Evolutionary conservation across 495 filamentous ascomycete genomes (phyloP), one percentile per base, ranked within the genome.

Genomic region (Symbiotaphrina buchneri): DNA sequence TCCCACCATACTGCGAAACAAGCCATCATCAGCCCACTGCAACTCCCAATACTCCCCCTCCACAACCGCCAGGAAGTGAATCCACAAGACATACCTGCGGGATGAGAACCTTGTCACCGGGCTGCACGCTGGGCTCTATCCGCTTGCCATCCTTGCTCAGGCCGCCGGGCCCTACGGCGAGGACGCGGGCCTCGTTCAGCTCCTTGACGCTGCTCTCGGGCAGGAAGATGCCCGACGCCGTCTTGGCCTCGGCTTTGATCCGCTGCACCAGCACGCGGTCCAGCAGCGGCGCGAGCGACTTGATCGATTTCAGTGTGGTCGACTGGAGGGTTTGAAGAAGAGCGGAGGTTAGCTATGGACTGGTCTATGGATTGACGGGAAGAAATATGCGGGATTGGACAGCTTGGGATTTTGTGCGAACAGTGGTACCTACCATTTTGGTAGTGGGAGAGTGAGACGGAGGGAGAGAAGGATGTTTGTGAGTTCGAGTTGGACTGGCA

Each of bases 251-350:
- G 46, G 85, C 75, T 59, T 95, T 95, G 62, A 94, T 61, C 54
- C 87, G 79, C 71, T 99, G 87, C 42, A 99, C 80, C 36, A 99
- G 71, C 42, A 99, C 80, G 50, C 87, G 87, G 73, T 99, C 87
- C 54, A 99, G 71, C 44, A 99, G 85, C 34, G 87, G 87, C 25
- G 74, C 76, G 47, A 99, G 82, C 51, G 72, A 74, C 61, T 82
- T 90, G 71, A 99, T 81, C 47, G 75, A 87, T 53, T 82, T 84
- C 64, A 99, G 67, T 48, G 81, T 67, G 35, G 35, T 38, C 10
- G 35, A n/a, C 35, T 38, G 29, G n/a, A n/a, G n/a, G n/a, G n/a
- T n/a, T n/a, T 27, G 10, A 6, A 1, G 21, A 36, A 17, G 16
- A 7, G 17, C 13, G 16, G 8, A 25, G 8, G 23, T 25, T 25